Base-by-base conservation (phyloP, 2,329 filamentous ascomycete species). In the Clonostachys solani region DNA sequence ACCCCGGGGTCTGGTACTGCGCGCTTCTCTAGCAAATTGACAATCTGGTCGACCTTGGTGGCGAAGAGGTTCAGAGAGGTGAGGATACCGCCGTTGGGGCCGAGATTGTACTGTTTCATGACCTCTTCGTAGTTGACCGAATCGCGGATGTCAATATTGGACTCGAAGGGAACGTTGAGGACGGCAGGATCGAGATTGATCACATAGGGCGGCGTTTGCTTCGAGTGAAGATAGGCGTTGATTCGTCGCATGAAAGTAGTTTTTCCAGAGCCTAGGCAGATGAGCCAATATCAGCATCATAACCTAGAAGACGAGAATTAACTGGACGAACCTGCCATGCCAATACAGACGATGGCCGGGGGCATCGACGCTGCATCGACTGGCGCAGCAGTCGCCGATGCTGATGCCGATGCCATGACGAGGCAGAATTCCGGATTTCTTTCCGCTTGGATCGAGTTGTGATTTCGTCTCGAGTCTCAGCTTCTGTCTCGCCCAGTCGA, bases 211-310 rank as follows among this genome's bases (percentile, higher is more conserved):
- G 90, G 84, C 16, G 85, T 80, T 49, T 86, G 82, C 60, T 92
- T 80, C 6, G 80, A 80, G 63, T 97, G 92, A 5, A 99, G 84
- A 64, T 99, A 81, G 1, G 92, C 87, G 66, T 96, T 96, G 60
- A 99, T 94, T 60, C 94, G 84, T 65, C 97, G 92, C 92, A 99
- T 97, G 64, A 99, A 99, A 0, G 95, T 99, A n/a, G 94, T 99
- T 75, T 99, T 99, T 60, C 94, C 94, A 15, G 91, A 95, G 58
- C 94, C 86, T 88, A 55, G 43, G 44, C 10, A 45, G 36, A 48
- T 18, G 43, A 12, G 37, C 47, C 43, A 51, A 29, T 42, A 49
- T 29, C 23, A 29, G 23, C 3, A 29, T 42, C 41, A 29, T 19
- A 3, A 43, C 18, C 40, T 19, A 1, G 13, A 42, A 42, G 40